Evolutionary conservation across 192 early-diverging fungal genomes (phyloP).

Genomic region (Mortierella antarctica): DNA sequence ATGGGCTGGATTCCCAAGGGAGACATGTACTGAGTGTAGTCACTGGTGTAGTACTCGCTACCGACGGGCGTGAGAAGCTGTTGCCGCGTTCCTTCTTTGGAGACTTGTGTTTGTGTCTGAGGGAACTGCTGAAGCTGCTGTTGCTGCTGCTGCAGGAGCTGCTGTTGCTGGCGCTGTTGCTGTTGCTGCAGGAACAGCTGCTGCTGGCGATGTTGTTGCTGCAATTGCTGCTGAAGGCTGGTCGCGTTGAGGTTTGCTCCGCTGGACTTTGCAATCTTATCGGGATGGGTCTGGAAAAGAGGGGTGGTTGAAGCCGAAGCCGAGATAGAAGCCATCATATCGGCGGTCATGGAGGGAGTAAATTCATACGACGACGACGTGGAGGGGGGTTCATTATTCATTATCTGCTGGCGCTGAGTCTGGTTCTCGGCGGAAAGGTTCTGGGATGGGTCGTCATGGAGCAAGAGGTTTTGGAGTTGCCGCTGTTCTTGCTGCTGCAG

Average conservation of each 20-base stretch:
- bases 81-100: slow-evolving; percentile 23
- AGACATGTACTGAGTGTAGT: slow-evolving; percentile 40
- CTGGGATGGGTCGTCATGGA: slow-evolving; percentile 23
- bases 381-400: neutral
- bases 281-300: slow-evolving; percentile 43
- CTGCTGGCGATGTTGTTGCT: slow-evolving; percentile 44
- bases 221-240: slow-evolving; percentile 30
- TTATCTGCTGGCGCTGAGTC: slow-evolving; percentile 3
- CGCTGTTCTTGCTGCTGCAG: slow-evolving; percentile 25
- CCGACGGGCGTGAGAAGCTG: slow-evolving; percentile 31
- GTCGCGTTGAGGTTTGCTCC: neutral
- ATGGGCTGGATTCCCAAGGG: slow-evolving; percentile 29
- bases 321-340: slow-evolving; percentile 10
- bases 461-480: slow-evolving; percentile 35
- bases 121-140: slow-evolving; percentile 37
- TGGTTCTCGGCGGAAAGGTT: slow-evolving; percentile 1
- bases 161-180: slow-evolving; percentile 37
- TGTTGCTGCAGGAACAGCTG: slow-evolving; percentile 32
- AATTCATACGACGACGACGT: slow-evolving; percentile 18
- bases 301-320: slow-evolving; percentile 42
- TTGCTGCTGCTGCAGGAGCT: slow-evolving; percentile 39
- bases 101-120: slow-evolving; percentile 17
- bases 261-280: slow-evolving; percentile 1
- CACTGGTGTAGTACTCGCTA: slow-evolving; percentile 22
- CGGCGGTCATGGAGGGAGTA: slow-evolving; percentile 2